These are phyloP conservation scores for Neospora caninum DNA, from an alignment of 169 alveolate genomes.

Conservation along the genomic window DNA sequence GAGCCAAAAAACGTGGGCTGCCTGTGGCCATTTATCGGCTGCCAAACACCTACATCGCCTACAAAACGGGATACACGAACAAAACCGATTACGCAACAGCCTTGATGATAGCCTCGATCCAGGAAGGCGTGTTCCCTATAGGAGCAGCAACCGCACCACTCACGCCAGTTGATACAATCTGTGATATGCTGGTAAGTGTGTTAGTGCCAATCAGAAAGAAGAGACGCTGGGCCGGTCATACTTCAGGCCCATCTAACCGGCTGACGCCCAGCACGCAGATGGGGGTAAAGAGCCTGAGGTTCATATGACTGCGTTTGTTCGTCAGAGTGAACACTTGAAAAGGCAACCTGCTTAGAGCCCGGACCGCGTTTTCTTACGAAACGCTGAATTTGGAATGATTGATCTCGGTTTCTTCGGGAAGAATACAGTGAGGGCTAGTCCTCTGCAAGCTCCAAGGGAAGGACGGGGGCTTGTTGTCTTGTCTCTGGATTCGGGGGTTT, in stretches of 20 bases:
- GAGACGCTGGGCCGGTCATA: background rate
- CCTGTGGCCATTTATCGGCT: slow-evolving; percentile 76
- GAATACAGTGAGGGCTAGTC: too few relatives aligned
- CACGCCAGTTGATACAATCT: slow-evolving; percentile 77
- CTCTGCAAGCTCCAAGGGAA: too few relatives aligned
- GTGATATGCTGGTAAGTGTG: slow-evolving; percentile 73
- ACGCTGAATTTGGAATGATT: too few relatives aligned
- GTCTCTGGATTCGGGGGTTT: background rate
- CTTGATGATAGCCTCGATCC: slow-evolving; percentile 72
- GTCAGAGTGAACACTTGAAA: too few relatives aligned
- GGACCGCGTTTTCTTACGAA: too few relatives aligned
- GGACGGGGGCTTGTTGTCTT: too few relatives aligned
- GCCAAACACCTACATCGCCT: slow-evolving; percentile 79
- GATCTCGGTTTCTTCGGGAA: too few relatives aligned
- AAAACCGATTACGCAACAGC: slow-evolving; percentile 79
- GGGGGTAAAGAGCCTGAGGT: background rate
- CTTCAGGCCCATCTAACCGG: background rate
- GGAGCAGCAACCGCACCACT: slow-evolving; percentile 80
- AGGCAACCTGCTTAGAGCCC: too few relatives aligned
- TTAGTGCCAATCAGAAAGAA: background rate
- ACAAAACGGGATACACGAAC: slow-evolving; percentile 78
- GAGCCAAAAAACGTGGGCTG: slow-evolving; percentile 73
- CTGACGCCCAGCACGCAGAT: background rate
- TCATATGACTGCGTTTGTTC: too few relatives aligned
- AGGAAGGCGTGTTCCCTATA: slow-evolving; percentile 77